These are phyloP conservation scores for Cercophora samala DNA, from an alignment of 495 filamentous ascomycete genomes.

Conservation along the genomic window DNA sequence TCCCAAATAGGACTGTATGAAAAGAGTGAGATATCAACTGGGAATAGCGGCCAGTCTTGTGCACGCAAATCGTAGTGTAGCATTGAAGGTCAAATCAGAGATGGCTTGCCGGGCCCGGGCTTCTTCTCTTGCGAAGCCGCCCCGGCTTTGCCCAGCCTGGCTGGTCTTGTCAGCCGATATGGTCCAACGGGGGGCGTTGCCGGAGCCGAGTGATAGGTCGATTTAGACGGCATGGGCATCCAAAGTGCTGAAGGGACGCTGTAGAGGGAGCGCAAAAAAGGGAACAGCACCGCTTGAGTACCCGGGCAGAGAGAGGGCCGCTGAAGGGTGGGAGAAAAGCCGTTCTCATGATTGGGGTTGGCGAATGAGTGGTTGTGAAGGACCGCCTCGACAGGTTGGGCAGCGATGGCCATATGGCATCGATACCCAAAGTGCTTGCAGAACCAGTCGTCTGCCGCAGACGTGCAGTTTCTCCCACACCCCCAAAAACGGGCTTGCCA, in stretches of 20 bases:
- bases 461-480: slow-evolving; percentile 31
- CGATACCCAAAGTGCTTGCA: slow-evolving; percentile 34
- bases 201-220: slow-evolving; percentile 6
- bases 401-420: slow-evolving; percentile 36
- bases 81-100: slow-evolving; percentile 35
- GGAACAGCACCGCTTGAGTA: slow-evolving; percentile 19
- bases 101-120: slow-evolving; percentile 20
- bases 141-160: slow-evolving; percentile 11
- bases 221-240: not conserved
- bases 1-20: slow-evolving; percentile 9
- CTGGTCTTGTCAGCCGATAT: slow-evolving; percentile 8
- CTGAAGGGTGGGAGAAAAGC: slow-evolving; percentile 11
- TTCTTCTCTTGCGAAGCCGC: slow-evolving; percentile 15
- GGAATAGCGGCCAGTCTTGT: slow-evolving; percentile 2
- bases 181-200: slow-evolving; percentile 23
- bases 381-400: slow-evolving; percentile 37
- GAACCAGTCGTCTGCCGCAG: slow-evolving; percentile 32
- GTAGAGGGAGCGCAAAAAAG: slow-evolving; percentile 9
- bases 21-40: not conserved
- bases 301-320: slow-evolving; percentile 13
- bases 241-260: not conserved
- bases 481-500: slow-evolving; percentile 23
- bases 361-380: slow-evolving; percentile 30
- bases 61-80: slow-evolving; percentile 21
- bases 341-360: slow-evolving; percentile 31